A percentile compares a stretch with the other conserved stretches of the same genome.
Evolutionary conservation across 345 rosid species (phyloP).

Genomic region (Lagerstroemia speciosa): DNA sequence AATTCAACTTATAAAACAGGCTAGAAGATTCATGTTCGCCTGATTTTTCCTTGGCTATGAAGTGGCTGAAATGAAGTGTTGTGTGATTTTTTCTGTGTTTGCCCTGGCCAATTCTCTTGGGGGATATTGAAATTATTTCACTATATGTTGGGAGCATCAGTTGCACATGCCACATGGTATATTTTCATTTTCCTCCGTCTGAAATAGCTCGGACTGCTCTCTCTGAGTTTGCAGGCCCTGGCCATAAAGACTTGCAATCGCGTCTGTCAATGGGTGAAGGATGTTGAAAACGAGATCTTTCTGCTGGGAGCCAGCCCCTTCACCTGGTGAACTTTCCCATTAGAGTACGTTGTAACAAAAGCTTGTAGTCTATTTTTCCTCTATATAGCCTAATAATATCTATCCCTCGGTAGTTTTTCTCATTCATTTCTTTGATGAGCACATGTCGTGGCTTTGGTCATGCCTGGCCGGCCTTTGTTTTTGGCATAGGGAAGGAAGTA

Average conservation of each 20-base stretch:
- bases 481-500: slow-evolving; percentile 1
- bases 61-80: background rate
- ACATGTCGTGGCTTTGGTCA: background rate
- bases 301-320: slow-evolving; percentile 96
- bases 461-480: background rate
- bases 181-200: background rate
- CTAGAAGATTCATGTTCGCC: too few species aligned
- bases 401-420: background rate
- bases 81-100: background rate
- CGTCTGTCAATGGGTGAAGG: slow-evolving; percentile 91
- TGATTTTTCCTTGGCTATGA: background rate
- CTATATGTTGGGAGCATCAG: background rate
- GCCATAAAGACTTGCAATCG: slow-evolving; percentile 91
- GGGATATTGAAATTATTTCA: too few species aligned
- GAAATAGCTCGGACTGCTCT: background rate
- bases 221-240: slow-evolving; percentile 42
- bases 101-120: too few species aligned
- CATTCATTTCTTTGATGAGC: background rate
- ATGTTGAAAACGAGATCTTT: slow-evolving; percentile 89
- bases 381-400: background rate
- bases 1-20: too few species aligned
- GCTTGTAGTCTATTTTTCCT: background rate
- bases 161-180: background rate
- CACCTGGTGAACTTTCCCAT: slow-evolving; percentile 55
- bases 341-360: background rate